phyloP scores from a whole-genome alignment of 495 filamentous ascomycete genomes.

The Mytilinidion resinicola region DNA sequence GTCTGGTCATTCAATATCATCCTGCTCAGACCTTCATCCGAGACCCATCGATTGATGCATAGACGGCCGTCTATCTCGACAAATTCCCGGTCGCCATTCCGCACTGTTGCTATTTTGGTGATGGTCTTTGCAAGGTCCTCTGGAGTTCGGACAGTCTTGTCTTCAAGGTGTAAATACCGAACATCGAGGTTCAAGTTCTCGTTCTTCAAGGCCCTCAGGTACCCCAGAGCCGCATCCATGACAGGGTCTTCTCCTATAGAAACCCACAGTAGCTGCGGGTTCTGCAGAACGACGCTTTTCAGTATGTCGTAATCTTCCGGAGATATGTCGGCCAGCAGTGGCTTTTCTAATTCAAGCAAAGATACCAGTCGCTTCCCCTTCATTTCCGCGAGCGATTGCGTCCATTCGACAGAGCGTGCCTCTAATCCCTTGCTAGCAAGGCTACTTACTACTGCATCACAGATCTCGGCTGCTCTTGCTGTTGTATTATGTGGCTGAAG shows the following conservation, averaged over 20 bases:
- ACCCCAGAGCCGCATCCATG: background rate
- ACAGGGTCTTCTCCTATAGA: conserved; percentile 1
- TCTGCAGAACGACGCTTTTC: background rate
- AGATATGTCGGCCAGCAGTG: background rate
- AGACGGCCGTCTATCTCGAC: background rate
- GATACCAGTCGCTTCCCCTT: background rate
- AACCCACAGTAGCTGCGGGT: conserved; percentile 1
- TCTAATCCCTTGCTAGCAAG: background rate
- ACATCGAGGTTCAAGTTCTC: conserved; percentile 29
- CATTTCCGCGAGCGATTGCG: background rate
- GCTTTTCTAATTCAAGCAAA: background rate
- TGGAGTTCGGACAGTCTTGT: conserved; percentile 12
- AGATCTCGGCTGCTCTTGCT: background rate
- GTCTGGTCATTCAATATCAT: conserved; percentile 24
- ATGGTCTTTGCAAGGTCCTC: too few species aligned
- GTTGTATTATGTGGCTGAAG: background rate
- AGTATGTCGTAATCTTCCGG: background rate
- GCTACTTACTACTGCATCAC: background rate
- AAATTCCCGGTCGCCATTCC: too few species aligned
- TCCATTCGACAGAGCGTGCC: background rate
- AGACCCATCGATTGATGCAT: conserved; percentile 30
- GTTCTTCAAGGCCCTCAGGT: background rate
- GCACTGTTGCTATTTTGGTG: too few species aligned
- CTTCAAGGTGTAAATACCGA: conserved; percentile 31
- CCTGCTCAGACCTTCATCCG: conserved; percentile 23